Base-by-base conservation (phyloP, 2,329 filamentous ascomycete species). In the Colletotrichum spaethianum region DNA sequence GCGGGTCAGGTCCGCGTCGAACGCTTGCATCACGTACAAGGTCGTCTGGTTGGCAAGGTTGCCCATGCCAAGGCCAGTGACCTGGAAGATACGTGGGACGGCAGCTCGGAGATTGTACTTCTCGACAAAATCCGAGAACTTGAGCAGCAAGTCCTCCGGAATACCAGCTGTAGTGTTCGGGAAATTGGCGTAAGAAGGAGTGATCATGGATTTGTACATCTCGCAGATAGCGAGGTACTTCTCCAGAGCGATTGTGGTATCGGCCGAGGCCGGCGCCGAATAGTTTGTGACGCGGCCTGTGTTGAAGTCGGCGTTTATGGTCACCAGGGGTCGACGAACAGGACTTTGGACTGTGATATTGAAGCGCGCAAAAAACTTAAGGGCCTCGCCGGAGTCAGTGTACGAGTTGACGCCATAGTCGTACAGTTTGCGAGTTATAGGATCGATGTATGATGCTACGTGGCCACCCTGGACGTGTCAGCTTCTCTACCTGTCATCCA, bases 381-480 rank as follows among this genome's bases (percentile, higher is more conserved):
- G 46, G 18, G 46, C 46, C 1, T 4, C 46, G 46, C 11, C 12
- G 4, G 26, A 48, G n/a, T 48, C n/a, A 12, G 46, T 48, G 46
- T 53, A 56, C 1, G 46, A 78, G 67, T 82, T 76, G 33, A 84
- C 82, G 46, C 82, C 82, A 66, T 78, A 83, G 74, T 84, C 80
- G 63, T 78, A 79, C 0, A 76, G 67, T 0, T 62, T 74, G 23
- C 79, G 79, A 4, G 79, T 82, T 20, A 80, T 75, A 20, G 82
- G 82, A 48, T 84, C 83, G 5, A 75, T 79, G 74, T 85, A 88
- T 11, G 85, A 87, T n/a, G 85, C 78, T 5, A 85, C 83, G 73
- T 88, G 86, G 3, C 87, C 87, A n/a, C 87, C 87, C 72, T 87
- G 75, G 9, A 40, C 55, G 33, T 14, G 14, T 57, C 12, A 57